Base-by-base conservation (phyloP, 2,329 filamentous ascomycete genomes). In the Lasiodiplodia gonubiensis region DNA sequence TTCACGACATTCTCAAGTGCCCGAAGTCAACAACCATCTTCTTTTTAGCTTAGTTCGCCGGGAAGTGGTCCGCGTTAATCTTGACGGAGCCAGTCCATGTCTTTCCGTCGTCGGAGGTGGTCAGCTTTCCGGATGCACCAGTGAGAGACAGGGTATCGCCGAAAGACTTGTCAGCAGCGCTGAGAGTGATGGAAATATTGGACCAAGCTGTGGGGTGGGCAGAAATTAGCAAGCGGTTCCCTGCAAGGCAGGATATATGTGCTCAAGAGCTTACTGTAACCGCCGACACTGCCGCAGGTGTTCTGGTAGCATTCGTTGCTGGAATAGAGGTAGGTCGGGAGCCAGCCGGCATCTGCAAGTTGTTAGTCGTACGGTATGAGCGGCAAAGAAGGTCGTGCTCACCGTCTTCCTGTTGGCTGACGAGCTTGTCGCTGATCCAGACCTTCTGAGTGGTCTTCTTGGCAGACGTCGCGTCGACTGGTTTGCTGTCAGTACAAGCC, bases 301-400 rank as follows among this genome's bases (percentile, higher is more conserved):
- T 52, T 42, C 18, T 37, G 55, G 57, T 69, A 69, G 51, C 68
- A 69, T 42, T 69, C 68, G 23, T 54, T 67, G 18, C 55, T 61
- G 5, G 69, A 84, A 64, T 67, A 69, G 5, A 64, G 48, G 46
- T 52, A 64, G 25, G 42, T 64, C 5, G 61, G 30, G 11, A 64
- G 59, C 39, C 25, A 51, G 37, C 39, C 39, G 27, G 46, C 27
- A 14, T 37, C 59, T 64, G 12, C 1, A 27, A 33, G 2, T 21
- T 5, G 14, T 35, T 30, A 21, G 3, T 1, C 3, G 7, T 5
- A 52, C 18, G 33, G 4, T 18, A 11, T 4, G 12, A 10, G 14
- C 6, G 14, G 23, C 2, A 35, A 18, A 8, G n/a, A 59, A 25
- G 14, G 23, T 3, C 14, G 30, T 35, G 52, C 57, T 51, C 37